Percentiles rank a stretch among this genome's conserved stretches.
Conservation (phyloP, 345 rosid species). For the Rhizophora mangle region DNA sequence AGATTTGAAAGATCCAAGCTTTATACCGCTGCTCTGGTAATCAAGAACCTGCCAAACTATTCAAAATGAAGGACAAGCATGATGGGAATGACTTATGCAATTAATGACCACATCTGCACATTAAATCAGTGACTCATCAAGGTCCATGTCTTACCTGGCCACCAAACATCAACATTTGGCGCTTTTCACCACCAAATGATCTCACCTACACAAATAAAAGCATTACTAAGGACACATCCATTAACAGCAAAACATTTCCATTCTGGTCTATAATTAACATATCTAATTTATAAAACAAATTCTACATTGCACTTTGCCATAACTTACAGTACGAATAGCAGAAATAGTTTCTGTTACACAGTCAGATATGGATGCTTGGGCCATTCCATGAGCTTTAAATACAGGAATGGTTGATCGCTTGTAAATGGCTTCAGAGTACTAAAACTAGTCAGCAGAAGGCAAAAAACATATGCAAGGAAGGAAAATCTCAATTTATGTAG, state of each 20-base stretch:
- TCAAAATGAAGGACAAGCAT: constrained; percentile 18
- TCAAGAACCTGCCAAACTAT: constrained; percentile 68
- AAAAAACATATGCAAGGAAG: constrained; percentile 10
- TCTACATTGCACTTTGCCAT: constrained; percentile 5
- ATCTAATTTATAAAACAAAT: neutral
- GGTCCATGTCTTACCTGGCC: constrained; percentile 51
- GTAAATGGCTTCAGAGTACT: constrained; percentile 57
- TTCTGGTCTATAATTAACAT: neutral
- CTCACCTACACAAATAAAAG: constrained; percentile 57
- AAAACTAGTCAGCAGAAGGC: constrained; percentile 28
- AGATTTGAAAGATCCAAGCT: constrained; percentile 91
- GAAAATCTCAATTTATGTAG: neutral
- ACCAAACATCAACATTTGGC: constrained; percentile 84
- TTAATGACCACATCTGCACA: constrained; percentile 1
- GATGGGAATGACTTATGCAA: constrained; percentile 10
- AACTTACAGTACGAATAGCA: constrained; percentile 88
- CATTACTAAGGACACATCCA: neutral
- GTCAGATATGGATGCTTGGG: constrained; percentile 91
- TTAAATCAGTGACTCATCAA: constrained; percentile 3
- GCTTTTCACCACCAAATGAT: constrained; percentile 96
- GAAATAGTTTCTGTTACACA: constrained; percentile 90
- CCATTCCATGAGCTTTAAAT: constrained; percentile 79
- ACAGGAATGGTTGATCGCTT: constrained; percentile 86
- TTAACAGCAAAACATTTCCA: constrained; percentile 11
- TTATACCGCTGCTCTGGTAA: constrained; percentile 76